phyloP scores from a whole-genome alignment of 306 rosid genomes.

The Mimosa pudica region DNA sequence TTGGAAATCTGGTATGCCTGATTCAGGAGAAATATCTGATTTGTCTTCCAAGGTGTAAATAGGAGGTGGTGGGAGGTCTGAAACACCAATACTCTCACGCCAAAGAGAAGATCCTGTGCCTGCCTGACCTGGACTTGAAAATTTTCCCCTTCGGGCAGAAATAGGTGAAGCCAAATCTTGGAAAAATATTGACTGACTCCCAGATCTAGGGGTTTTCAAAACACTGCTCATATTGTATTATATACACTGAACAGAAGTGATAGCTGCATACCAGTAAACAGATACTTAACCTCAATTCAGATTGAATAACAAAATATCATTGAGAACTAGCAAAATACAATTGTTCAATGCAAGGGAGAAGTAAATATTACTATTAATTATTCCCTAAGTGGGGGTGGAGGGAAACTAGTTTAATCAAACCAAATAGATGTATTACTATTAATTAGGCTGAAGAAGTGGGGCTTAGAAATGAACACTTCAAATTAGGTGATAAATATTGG shows the following conservation, averaged over 20 bases:
- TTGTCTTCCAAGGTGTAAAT: constrained; percentile 89
- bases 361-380: too few species aligned
- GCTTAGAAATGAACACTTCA: background rate
- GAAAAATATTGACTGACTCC: constrained; percentile 81
- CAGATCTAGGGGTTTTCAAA: constrained; percentile 73
- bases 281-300: too few species aligned
- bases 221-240: constrained; percentile 59
- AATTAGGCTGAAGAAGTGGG: constrained; percentile 10
- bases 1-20: constrained; percentile 84
- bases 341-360: background rate
- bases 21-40: constrained; percentile 88
- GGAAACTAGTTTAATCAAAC: too few species aligned
- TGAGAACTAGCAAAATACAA: background rate
- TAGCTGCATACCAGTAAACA: constrained; percentile 40
- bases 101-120: constrained; percentile 80
- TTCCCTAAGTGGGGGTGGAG: too few species aligned
- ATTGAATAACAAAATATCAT: background rate
- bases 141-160: constrained; percentile 70
- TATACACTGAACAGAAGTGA: constrained; percentile 12
- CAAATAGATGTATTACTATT: constrained; percentile 18
- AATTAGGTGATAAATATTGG: background rate
- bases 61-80: constrained; percentile 98
- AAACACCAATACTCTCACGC: constrained; percentile 71
- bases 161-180: constrained; percentile 95
- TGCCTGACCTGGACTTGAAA: constrained; percentile 85